Evolutionary conservation across 164 flowering plant species (phyloP), one percentile per base, ranked within the genome.

Genomic region (Platanus orientalis): DNA sequence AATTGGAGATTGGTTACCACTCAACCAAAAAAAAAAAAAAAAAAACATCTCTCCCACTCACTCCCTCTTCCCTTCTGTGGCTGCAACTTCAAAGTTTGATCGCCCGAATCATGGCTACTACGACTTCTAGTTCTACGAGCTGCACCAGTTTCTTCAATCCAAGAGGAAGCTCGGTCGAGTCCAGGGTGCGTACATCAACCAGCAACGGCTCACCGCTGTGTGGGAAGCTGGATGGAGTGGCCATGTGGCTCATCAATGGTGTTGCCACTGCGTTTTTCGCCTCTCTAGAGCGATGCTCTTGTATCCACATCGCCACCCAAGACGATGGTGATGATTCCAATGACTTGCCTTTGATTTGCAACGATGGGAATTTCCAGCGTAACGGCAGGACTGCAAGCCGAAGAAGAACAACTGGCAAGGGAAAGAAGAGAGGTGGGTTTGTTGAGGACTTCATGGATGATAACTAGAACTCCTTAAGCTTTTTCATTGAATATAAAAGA

Each of bases 271-370:
- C 85, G 0, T 88, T 88, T 57, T 88, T 88, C 36, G 89, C 87
- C 0, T 88, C 96, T 13, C 63, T 88, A 7, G 87, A 88, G 36
- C 62, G 84, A 20, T 89, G 90, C 65, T 89, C 87, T 42, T 89
- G 96, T 74, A 81, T 89, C 66, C 78, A 80, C 0, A 83, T 89
- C 2, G 75, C 81, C 25, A 86, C 96, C 7, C 75, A 63, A 30
- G 96, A 79, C 1, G 90, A 86, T 29, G 55, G 59, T 11, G 88
- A 78, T 9, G 90, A 83, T 2, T 71, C 63, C 49, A 70, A 81
- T 53, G 90, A 81, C 29, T 26, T 77, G 67, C 96, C 96, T 0
- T 61, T 88, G 75, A 89, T 89, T 24, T 62, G 45, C 58, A 78
- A 78, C 40, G 87, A 80, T 32, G 85, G 76, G 14, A 82, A 76